Base-by-base conservation (phyloP, 1,139 yeast genomes). In the Zhuliangozyma parablackwelliae region DNA sequence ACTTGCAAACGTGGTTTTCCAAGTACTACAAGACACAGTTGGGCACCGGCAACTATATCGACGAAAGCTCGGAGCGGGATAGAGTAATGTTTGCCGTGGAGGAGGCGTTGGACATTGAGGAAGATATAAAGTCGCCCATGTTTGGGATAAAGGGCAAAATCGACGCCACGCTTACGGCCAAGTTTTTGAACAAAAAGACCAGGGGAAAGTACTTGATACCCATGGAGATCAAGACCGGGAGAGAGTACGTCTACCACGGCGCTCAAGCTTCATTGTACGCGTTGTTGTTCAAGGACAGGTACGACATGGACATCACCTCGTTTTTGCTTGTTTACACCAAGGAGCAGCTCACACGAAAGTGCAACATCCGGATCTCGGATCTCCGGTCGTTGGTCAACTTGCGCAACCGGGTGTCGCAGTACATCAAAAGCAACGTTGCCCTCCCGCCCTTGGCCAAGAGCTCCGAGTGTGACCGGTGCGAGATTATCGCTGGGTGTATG, bases 201-300 rank as follows among this genome's bases (percentile, higher is more conserved):
- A 45, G 41, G 4, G 76, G 75, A 7, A 71, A 66, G 16, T 69
- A 54, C 41, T 69, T 87, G 21, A 72, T 81, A 1, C 97, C 97
- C 0, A 64, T 94, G 63, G 99, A 92, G 57, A 80, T 92, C 41
- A 92, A 92, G 56, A 87, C 97, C 0, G 96, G 97, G 0, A 62
- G 71, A 29, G 78, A 76, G 36, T 69, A 80, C 36, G 56, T 82
- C 10, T 62, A 83, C 4, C 97, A 92, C 56, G 79, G 84, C 33
- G 96, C 95, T 0, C 99, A 92, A 54, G 85, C 95, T 0, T 72
- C 90, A 0, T 65, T 94, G n/a, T 92, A 92, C 56, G 81, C 95
- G 0, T 61, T 92, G 13, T 63, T 92, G 42, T 72, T 89, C 50
- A 78, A 80, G 36, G 97, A 92, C 46, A 65, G 95, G 29, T 92